Base-by-base conservation (phyloP, 1,139 yeast genomes). In the Schizosaccharomyces versatilis region DNA sequence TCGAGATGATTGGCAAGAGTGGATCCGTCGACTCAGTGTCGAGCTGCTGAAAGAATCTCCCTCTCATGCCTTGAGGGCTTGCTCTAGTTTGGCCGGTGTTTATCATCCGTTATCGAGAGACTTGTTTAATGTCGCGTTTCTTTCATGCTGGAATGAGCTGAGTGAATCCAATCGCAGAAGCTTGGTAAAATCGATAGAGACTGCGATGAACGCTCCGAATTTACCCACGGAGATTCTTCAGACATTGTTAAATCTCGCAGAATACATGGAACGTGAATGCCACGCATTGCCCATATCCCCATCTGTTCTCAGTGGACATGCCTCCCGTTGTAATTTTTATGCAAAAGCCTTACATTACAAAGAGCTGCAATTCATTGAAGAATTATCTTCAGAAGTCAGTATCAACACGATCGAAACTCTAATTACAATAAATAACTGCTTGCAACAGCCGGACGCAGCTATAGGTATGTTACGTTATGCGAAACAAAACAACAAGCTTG, bases 391-490 rank as follows among this genome's bases (percentile, higher is more conserved):
- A 0, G 83, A 93, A 7, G 49, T 44, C 7, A 44, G 49, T 32
- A 44, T 44, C 32, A 12, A 36, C 49, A 86, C 95, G 0, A 86
- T 93, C 59, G 99, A 93, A 63, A 78, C 95, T 0, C 72, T 93
- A 62, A 90, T 93, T 56, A 81, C 86, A 60, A 88, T 93, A 62
- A 93, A 93, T 65, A 93, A 90, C 63, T 95, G 88, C 62, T 70
- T 93, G 36, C 97, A 90, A 62, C 98, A 93, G 65, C 80, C 94
- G 0, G 99, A 93, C 69, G 96, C 99, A 0, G 98, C 98, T 0
- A 85, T 90, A 57, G 99, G 99, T 60, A 88, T 90, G 56, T 72
- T 93, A 62, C 88, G 86, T 63, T 94, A 88, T 66, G 97, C 98
- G 1, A 97, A 93, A 65, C 79, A 84, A 59, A 94, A 86, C 60